phyloP scores from a whole-genome alignment of 2,329 filamentous ascomycete species.

The Fulvia fulva region DNA sequence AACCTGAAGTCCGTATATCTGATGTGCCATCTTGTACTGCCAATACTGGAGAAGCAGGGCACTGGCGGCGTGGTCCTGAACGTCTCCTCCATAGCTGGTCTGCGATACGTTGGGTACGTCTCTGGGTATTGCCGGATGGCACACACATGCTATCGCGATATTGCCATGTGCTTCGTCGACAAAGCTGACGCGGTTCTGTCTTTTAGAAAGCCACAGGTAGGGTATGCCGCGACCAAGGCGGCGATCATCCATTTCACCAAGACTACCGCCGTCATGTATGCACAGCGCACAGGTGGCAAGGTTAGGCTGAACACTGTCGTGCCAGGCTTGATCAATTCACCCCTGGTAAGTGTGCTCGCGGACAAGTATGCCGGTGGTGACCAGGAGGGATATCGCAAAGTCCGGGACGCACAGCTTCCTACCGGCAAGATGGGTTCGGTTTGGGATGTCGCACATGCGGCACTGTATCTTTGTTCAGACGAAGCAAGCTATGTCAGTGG shows the following conservation, averaged over 20 bases:
- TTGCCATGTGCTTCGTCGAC: neutral
- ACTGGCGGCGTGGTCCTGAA: conserved; percentile 39
- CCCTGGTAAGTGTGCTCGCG: conserved; percentile 46
- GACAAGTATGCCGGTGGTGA: conserved; percentile 45
- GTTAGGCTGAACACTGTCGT: conserved; percentile 54
- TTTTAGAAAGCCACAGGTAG: conserved; percentile 47
- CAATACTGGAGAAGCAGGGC: conserved; percentile 51
- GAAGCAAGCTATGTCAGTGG: conserved; percentile 60
- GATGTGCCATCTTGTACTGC: conserved; percentile 50
- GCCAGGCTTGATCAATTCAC: conserved; percentile 56
- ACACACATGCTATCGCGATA: neutral
- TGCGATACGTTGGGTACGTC: conserved; percentile 45
- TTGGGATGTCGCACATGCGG: conserved; percentile 57
- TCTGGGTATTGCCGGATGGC: neutral
- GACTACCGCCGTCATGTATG: conserved; percentile 65
- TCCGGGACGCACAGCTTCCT: conserved; percentile 55
- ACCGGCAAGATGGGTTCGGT: conserved; percentile 58
- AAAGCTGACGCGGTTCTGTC: neutral
- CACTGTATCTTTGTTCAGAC: conserved; percentile 55
- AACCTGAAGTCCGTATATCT: conserved; percentile 57
- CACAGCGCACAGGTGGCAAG: conserved; percentile 34
- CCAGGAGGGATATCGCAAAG: conserved; percentile 49
- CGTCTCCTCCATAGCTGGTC: conserved; percentile 46
- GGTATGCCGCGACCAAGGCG: conserved; percentile 68
- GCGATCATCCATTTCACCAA: conserved; percentile 73